These are phyloP conservation scores for Leccinum truebloodii DNA, from an alignment of 768 basidiomycete genomes.

Conservation along the genomic window DNA sequence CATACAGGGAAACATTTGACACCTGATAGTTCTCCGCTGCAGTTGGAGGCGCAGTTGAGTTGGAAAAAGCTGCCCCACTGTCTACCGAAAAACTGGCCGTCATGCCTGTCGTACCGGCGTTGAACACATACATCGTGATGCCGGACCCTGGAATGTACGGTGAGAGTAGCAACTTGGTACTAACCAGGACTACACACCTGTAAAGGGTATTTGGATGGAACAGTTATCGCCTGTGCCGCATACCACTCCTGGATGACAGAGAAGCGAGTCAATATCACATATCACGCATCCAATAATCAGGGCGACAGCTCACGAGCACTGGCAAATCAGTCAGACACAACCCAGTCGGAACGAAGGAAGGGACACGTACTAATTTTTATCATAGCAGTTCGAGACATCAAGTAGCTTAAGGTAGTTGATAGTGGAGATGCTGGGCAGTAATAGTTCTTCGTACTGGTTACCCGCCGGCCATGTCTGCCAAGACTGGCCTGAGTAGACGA, in stretches of 20 bases:
- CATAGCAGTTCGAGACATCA: slow-evolving; percentile 20
- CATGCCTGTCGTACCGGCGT: slow-evolving; percentile 27
- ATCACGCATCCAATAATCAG: background rate
- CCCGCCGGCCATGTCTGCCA: slow-evolving; percentile 15
- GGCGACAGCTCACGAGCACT: slow-evolving; percentile 19
- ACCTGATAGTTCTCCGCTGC: slow-evolving; percentile 17
- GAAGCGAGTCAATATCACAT: background rate
- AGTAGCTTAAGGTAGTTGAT: no score
- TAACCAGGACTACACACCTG: slow-evolving; percentile 9
- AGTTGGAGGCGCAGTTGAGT: slow-evolving; percentile 5
- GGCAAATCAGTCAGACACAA: slow-evolving; percentile 1
- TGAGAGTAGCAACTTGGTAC: background rate
- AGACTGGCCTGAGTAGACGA: no score
- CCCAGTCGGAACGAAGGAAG: background rate
- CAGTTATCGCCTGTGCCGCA: slow-evolving; percentile 19
- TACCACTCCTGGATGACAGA: slow-evolving; percentile 12
- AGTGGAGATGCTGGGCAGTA: no score
- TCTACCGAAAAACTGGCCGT: slow-evolving; percentile 26
- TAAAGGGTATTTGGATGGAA: slow-evolving; percentile 23
- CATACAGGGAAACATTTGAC: slow-evolving; percentile 23
- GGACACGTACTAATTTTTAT: slow-evolving; percentile 26
- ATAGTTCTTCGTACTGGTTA: no score
- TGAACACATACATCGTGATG: slow-evolving; percentile 29
- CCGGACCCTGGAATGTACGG: slow-evolving; percentile 20
- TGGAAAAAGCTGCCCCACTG: slow-evolving; percentile 5